A percentile compares a stretch with the other conserved stretches of the same genome.
Conservation (phyloP, 2,329 filamentous ascomycete genomes). For the Xylariaceae sp. region DNA sequence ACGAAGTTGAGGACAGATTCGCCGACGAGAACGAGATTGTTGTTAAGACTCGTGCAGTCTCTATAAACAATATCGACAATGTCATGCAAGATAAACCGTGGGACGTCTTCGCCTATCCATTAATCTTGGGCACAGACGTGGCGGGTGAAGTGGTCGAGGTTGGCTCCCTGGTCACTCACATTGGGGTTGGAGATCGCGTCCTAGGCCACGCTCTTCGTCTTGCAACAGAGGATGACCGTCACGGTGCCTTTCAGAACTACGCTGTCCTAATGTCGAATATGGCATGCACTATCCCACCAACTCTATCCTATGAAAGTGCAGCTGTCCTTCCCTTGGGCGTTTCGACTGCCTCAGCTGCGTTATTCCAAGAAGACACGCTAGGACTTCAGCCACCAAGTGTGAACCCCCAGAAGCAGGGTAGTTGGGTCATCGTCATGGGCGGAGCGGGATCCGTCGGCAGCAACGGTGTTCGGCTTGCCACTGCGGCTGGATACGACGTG, state of each 20-base stretch:
- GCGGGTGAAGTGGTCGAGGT: conserved; percentile 44
- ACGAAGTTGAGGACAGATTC: conserved; percentile 19
- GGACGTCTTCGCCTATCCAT: conserved; percentile 44
- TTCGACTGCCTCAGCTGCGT: conserved; percentile 36
- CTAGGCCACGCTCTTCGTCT: conserved; percentile 34
- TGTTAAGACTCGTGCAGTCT: conserved; percentile 40
- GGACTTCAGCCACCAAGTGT: conserved; percentile 28
- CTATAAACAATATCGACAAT: conserved; percentile 44
- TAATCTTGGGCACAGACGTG: conserved; percentile 42
- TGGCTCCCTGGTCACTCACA: conserved; percentile 34
- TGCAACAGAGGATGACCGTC: conserved; percentile 26
- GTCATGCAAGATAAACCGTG: conserved; percentile 34
- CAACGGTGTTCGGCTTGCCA: conserved; percentile 51
- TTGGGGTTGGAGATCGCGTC: conserved; percentile 45
- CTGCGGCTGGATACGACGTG: conserved; percentile 50
- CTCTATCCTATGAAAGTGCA: conserved; percentile 35
- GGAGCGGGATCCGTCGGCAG: conserved; percentile 53
- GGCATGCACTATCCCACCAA: conserved; percentile 31
- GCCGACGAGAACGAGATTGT: conserved; percentile 35
- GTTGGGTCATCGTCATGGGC: conserved; percentile 43
- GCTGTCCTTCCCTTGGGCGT: conserved; percentile 38
- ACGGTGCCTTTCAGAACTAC: conserved; percentile 38
- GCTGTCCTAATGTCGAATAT: conserved; percentile 29
- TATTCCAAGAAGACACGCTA: conserved; percentile 33
- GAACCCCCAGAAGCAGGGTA: conserved; percentile 16